Conservation (phyloP, 208 protist species). For the Angomonas deanei region DNA sequence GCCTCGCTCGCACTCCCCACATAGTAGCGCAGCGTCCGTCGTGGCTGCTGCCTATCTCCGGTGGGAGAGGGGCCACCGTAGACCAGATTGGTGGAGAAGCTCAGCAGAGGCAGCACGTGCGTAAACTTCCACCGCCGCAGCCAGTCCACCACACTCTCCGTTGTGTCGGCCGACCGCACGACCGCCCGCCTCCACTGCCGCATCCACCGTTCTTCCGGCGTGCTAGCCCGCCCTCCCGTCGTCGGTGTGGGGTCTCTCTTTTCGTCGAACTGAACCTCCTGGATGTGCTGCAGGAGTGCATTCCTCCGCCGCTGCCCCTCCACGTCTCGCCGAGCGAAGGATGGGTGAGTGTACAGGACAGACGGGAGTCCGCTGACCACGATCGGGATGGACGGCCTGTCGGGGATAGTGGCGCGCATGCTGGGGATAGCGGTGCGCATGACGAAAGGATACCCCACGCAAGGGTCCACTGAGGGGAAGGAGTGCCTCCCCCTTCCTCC, state of each 20-base stretch:
- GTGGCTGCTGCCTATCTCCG: neutral
- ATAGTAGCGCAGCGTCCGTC: constrained; percentile 21
- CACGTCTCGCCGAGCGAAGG: constrained; percentile 32
- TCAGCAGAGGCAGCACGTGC: neutral
- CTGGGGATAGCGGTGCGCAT: neutral
- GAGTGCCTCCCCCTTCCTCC: too few species aligned
- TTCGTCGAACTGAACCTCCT: constrained; percentile 30
- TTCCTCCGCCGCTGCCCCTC: constrained; percentile 15
- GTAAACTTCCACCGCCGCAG: too few species aligned
- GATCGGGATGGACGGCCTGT: constrained; percentile 30
- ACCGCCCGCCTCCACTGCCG: neutral
- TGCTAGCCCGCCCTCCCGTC: neutral
- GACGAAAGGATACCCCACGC: constrained; percentile 12
- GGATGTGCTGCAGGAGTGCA: constrained; percentile 31
- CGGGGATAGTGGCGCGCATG: neutral
- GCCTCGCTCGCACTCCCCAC: constrained; percentile 20
- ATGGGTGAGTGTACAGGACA: constrained; percentile 40
- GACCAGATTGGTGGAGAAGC: neutral
- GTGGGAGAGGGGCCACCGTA: neutral
- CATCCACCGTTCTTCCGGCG: neutral
- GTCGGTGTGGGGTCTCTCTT: neutral
- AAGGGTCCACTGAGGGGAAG: constrained; percentile 6
- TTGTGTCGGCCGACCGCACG: too few species aligned
- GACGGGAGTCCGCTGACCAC: constrained; percentile 49
- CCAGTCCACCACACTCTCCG: too few species aligned